These are phyloP conservation scores for Pisolithus marmoratus DNA, from an alignment of 768 basidiomycete genomes.

Conservation along the genomic window DNA sequence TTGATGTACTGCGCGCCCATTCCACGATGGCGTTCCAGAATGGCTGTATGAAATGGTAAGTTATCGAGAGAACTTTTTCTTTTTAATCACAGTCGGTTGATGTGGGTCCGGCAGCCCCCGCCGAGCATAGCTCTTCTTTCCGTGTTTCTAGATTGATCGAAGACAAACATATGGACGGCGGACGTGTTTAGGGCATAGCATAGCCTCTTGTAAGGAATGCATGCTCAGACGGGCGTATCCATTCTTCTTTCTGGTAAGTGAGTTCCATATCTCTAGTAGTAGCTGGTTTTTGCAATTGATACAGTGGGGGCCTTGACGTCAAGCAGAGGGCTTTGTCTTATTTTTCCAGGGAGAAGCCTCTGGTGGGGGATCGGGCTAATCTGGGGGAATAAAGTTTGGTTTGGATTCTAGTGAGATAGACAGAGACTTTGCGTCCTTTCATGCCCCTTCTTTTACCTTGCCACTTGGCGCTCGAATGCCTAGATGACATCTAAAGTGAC, in stretches of 20 bases:
- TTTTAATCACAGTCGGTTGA: neutral
- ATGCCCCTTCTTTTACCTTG: neutral
- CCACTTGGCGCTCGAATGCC: neutral
- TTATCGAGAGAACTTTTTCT: conserved; percentile 2
- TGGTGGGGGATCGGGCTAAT: neutral
- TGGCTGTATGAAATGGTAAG: conserved; percentile 1
- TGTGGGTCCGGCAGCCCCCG: conserved; percentile 9
- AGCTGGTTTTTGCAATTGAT: neutral
- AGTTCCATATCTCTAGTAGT: neutral
- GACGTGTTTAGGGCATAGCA: neutral
- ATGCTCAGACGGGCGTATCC: neutral
- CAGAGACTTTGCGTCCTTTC: neutral
- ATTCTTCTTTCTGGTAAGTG: no score
- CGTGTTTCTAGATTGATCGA: conserved; percentile 9
- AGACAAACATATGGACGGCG: conserved; percentile 11
- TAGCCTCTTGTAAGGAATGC: neutral
- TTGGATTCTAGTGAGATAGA: neutral
- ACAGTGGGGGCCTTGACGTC: neutral
- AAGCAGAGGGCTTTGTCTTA: neutral
- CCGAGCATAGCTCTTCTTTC: conserved; percentile 4
- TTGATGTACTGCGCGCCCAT: neutral
- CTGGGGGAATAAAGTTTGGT: neutral
- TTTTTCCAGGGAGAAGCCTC: neutral
- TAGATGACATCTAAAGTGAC: neutral
- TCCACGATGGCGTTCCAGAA: neutral